Base-by-base conservation (phyloP, 768 basidiomycete genomes). In the Xanthoconium stramineum region DNA sequence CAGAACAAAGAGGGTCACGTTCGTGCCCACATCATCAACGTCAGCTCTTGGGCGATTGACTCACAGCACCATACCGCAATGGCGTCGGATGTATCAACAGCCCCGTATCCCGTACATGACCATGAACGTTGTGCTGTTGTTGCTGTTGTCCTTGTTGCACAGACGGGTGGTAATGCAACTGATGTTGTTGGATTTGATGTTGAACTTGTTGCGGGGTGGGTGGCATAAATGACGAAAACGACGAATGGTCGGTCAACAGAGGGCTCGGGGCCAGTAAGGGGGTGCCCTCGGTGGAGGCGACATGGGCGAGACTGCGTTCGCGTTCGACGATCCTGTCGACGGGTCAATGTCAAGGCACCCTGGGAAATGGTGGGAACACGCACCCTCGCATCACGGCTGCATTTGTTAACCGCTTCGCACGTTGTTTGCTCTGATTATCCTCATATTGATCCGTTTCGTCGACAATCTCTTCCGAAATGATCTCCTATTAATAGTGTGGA, bases 401-500 rank as follows among this genome's bases (percentile, higher is more conserved):
- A 13, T 85, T 91, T 13, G 86, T 87, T 56, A 80, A 71, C 14
- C 94, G 78, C 59, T 80, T 85, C 0, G 90, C 94, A 9, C 78
- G 75, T 56, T 79, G 80, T 67, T 94, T 94, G 50, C 84, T 86
- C 47, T 85, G 85, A 65, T 96, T 97, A 62, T 93, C 91, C 61
- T 91, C 85, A 62, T 89, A 95, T 29, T 85, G 80, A 72, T 97
- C 94, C 3, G 94, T 96, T 72, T 97, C 94, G 65, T 96, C 94
- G 32, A 96, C 89, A 52, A 97, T 96, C 69, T 97, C 95, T 73
- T 97, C 94, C 0, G 89, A 87, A 19, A 98, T 91, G 59, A 98
- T 97, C 80, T 96, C 94, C 81, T 91, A 72, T 59, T 67, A 51
- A 42, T 29, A 14, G 46, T 20, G 33, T 24, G 9, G 44, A 33